Base-by-base conservation (phyloP, 306 rosid genomes). In the Cercis canadensis region DNA sequence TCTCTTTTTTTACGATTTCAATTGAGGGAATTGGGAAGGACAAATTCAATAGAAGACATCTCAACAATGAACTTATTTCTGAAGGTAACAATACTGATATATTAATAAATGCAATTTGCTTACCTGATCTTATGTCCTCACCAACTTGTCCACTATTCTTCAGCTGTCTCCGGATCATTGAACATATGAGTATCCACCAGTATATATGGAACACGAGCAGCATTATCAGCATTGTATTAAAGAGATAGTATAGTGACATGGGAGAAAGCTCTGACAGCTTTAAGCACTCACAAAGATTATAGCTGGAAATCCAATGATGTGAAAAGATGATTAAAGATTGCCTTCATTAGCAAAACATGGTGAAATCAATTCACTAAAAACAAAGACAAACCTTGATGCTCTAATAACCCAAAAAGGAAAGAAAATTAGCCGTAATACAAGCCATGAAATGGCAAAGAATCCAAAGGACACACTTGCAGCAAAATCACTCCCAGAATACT, bases 121-220 rank as follows among this genome's bases (percentile, higher is more conserved):
- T 82, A 94, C 99, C 99, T 63, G 96, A 91, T 94, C 99, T 94
- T 76, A 94, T 94, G 83, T 91, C 97, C 74, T 94, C 99, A 62
- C 99, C 99, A 74, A 94, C 99, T 82, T 83, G 70, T 51, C 99
- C 99, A 34, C 97, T 86, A 69, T 94, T 94, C 72, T 84, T 80
- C 86, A 94, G 86, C 76, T 86, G 99, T 75, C 88, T 87, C 44
- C 50, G 50, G 76, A 94, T 82, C 99, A 94, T 94, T 11, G 91
- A 69, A 63, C 82, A 89, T 84, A 94, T 94, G 81, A 91, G 96
- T 74, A 87, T 73, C 99, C 99, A 94, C 99, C 99, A 94, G 86
- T 94, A 94, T 83, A 94, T 57, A 85, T 94, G 99, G 84, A 94
- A 94, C 82, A 90, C 87, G 68, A 94, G 86, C 76, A 94, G 87